A percentile compares a stretch with the other conserved stretches of the same genome.
phyloP scores from a whole-genome alignment of 192 early-diverging fungal species.

The Coemansia asiatica region DNA sequence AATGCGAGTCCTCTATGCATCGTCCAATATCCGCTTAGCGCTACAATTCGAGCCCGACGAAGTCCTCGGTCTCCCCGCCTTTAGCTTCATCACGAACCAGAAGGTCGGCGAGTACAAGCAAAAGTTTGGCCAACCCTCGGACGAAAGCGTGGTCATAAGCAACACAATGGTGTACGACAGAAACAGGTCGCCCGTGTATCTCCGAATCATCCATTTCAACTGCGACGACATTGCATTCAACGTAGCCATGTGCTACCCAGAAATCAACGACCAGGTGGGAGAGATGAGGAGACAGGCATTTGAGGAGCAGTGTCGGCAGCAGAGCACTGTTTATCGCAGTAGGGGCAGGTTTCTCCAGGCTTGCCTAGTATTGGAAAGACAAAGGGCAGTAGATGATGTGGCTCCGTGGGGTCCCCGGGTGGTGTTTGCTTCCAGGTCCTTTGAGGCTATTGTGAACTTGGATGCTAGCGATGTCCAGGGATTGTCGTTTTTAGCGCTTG shows the following conservation, averaged over 20 bases:
- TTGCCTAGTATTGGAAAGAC: constrained; percentile 25
- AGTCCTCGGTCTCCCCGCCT: neutral
- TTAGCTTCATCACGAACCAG: neutral
- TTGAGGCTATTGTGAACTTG: constrained; percentile 15
- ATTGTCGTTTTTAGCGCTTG: constrained; percentile 20
- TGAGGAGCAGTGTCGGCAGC: too few species aligned
- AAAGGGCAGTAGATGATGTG: neutral
- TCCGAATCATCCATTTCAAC: constrained; percentile 7
- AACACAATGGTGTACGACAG: neutral
- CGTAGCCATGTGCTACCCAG: neutral
- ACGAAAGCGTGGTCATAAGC: neutral
- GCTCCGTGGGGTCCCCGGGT: constrained; percentile 18
- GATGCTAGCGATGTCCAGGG: constrained; percentile 30
- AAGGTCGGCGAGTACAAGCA: neutral
- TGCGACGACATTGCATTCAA: constrained; percentile 7
- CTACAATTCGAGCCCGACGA: constrained; percentile 7
- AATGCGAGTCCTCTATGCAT: constrained; percentile 9
- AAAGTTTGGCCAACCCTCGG: neutral
- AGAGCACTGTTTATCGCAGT: too few species aligned
- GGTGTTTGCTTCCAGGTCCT: constrained; percentile 23
- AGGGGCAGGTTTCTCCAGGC: constrained; percentile 6
- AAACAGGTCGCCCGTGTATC: neutral
- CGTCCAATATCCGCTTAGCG: constrained; percentile 3
- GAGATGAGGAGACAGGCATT: neutral
- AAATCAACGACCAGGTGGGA: neutral